Percentiles rank a stretch among this genome's conserved stretches.
Evolutionary conservation across 805 yeast species (phyloP).

Genomic region (Spencermartinsiella europaea): DNA sequence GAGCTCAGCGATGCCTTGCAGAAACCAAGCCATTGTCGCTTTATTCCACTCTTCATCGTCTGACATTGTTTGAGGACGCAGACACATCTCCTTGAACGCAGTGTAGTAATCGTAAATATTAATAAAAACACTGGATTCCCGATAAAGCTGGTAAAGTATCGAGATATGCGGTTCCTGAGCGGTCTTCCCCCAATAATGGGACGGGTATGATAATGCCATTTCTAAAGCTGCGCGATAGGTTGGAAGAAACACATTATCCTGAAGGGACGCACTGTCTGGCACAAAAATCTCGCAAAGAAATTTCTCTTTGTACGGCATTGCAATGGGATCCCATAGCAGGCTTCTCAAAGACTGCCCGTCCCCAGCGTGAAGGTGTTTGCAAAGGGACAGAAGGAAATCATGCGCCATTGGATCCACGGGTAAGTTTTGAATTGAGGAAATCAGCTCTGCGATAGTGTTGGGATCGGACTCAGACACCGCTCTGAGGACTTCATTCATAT

Average conservation of each 20-base stretch:
- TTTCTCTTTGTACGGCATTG: conserved; percentile 16
- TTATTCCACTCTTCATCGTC: conserved; percentile 53
- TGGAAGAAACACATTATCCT: conserved; percentile 40
- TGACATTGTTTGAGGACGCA: background rate
- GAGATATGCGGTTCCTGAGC: conserved; percentile 44
- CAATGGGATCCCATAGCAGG: background rate
- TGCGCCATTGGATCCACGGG: background rate
- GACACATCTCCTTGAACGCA: conserved; percentile 44
- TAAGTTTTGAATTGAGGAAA: background rate
- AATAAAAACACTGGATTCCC: conserved; percentile 70
- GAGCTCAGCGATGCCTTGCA: conserved; percentile 68
- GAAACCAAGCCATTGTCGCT: conserved; percentile 62
- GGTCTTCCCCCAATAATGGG: conserved; percentile 24
- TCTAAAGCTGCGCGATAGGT: conserved; percentile 38
- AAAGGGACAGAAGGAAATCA: background rate
- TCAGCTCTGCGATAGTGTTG: background rate
- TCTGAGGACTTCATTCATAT: background rate
- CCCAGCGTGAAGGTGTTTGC: background rate
- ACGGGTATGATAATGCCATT: conserved; percentile 40
- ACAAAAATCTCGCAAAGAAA: conserved; percentile 41
- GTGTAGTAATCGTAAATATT: conserved; percentile 63
- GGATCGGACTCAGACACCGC: background rate
- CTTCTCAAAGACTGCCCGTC: background rate
- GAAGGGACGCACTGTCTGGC: conserved; percentile 32
- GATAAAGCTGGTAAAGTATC: conserved; percentile 59